Evolutionary conservation across 768 basidiomycete genomes (phyloP).

Genomic region (Solioccasus polychromus): DNA sequence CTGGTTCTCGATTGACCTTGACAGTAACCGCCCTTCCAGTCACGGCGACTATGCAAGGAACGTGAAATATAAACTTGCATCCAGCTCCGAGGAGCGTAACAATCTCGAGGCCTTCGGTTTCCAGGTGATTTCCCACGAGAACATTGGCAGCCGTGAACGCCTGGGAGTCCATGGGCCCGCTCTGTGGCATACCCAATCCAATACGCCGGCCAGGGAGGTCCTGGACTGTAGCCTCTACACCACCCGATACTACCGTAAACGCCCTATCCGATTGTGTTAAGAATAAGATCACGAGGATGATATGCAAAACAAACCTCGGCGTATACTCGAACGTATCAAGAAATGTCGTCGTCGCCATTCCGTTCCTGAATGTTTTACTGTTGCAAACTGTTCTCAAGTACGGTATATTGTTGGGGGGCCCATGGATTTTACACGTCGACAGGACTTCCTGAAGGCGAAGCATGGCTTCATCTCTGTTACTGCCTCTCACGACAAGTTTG

Average conservation of each 20-base stretch:
- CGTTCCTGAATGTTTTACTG: conserved; percentile 37
- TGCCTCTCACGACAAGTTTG: conserved; percentile 56
- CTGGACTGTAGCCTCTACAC: conserved; percentile 57
- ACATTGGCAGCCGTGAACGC: conserved; percentile 57
- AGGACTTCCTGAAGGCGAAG: conserved; percentile 40
- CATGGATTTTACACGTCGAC: conserved; percentile 41
- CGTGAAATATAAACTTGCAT: conserved; percentile 50
- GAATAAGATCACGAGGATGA: background rate
- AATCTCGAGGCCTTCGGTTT: conserved; percentile 56
- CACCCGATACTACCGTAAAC: conserved; percentile 51
- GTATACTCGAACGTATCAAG: conserved; percentile 42
- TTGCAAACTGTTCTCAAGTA: conserved; percentile 47
- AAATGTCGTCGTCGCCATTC: conserved; percentile 48
- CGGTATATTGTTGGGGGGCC: conserved; percentile 59
- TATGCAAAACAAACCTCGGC: conserved; percentile 33
- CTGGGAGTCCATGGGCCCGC: conserved; percentile 62
- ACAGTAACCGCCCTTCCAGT: conserved; percentile 49
- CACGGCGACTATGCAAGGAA: conserved; percentile 47
- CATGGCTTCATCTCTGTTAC: conserved; percentile 45
- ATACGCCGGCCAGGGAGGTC: conserved; percentile 53
- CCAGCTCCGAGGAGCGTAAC: conserved; percentile 42
- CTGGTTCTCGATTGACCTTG: conserved; percentile 37
- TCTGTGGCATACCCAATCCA: conserved; percentile 57
- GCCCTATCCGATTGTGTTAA: conserved; percentile 30
- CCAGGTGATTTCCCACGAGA: conserved; percentile 50